phyloP scores from a whole-genome alignment of 1,284 basidiomycete species.

The Leccinum fuscescens region DNA sequence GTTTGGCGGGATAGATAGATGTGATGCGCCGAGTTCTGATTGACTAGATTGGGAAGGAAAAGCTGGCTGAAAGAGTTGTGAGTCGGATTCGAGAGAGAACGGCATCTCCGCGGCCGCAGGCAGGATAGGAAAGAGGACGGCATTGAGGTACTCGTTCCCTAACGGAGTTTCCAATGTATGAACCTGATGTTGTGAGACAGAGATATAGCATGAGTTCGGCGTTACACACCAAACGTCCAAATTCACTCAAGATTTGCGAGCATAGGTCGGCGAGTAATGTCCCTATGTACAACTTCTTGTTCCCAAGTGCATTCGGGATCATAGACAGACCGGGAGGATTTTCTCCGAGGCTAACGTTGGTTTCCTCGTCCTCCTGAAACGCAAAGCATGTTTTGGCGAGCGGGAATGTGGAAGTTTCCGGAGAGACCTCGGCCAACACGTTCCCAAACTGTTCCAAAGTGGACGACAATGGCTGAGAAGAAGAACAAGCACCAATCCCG shows the following conservation, averaged over 20 bases:
- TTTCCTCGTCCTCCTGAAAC: constrained; percentile 71
- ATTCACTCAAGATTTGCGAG: constrained; percentile 79
- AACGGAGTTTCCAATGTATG: constrained; percentile 66
- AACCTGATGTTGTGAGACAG: constrained; percentile 40
- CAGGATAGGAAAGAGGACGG: constrained; percentile 56
- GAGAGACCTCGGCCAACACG: constrained; percentile 59
- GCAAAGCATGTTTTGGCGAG: constrained; percentile 74
- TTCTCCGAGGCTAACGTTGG: constrained; percentile 55
- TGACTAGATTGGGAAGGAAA: constrained; percentile 54
- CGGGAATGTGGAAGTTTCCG: constrained; percentile 68
- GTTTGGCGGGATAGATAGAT: constrained; percentile 41
- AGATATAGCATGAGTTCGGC: neutral
- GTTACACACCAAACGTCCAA: constrained; percentile 68
- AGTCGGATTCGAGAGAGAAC: constrained; percentile 46
- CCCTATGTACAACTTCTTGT: constrained; percentile 79
- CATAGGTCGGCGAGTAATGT: constrained; percentile 85
- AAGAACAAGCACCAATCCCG: constrained; percentile 69
- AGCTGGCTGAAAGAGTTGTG: constrained; percentile 41
- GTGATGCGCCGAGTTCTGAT: constrained; percentile 48
- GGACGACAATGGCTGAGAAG: constrained; percentile 54
- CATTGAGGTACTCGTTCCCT: constrained; percentile 75
- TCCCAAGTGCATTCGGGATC: constrained; percentile 76
- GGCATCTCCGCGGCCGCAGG: constrained; percentile 62
- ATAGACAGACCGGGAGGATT: constrained; percentile 63
- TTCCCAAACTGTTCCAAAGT: constrained; percentile 65